phyloP scores from a whole-genome alignment of 1,284 basidiomycete species.

The Cerioporus squamosus region DNA sequence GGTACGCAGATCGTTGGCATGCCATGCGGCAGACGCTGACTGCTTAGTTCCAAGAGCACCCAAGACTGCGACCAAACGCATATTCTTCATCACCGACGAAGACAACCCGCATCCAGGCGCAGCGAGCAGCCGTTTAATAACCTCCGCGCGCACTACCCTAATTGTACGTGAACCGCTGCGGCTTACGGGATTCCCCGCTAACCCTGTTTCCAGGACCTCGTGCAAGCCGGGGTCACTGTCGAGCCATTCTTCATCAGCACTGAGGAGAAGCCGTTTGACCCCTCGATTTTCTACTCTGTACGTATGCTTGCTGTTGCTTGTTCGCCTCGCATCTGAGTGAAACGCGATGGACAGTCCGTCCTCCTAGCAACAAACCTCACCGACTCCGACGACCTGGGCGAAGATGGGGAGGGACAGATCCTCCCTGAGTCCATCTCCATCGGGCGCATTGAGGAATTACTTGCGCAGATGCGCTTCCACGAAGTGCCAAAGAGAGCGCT shows the following conservation, averaged over 20 bases:
- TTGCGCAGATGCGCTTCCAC: slow-evolving; percentile 81
- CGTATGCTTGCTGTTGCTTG: slow-evolving; percentile 32
- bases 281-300: slow-evolving; percentile 86
- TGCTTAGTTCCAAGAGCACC: slow-evolving; percentile 58
- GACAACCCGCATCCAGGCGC: slow-evolving; percentile 65
- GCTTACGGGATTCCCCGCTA: slow-evolving; percentile 2
- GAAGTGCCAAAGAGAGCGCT: slow-evolving; percentile 89
- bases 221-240: slow-evolving; percentile 79
- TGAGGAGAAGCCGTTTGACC: slow-evolving; percentile 71
- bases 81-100: slow-evolving; percentile 93
- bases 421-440: slow-evolving; percentile 73
- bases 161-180: slow-evolving; percentile 45
- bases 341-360: slow-evolving; percentile 51
- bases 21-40: neutral
- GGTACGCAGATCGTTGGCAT: slow-evolving; percentile 53
- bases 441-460: slow-evolving; percentile 76
- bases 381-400: slow-evolving; percentile 50
- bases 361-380: slow-evolving; percentile 56
- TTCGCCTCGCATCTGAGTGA: neutral
- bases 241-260: slow-evolving; percentile 93
- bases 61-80: slow-evolving; percentile 86
- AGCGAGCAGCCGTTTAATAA: slow-evolving; percentile 58
- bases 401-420: slow-evolving; percentile 42
- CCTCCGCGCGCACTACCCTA: slow-evolving; percentile 71
- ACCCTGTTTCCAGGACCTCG: slow-evolving; percentile 67